These are phyloP conservation scores for Leccinum arenicola DNA, from an alignment of 768 basidiomycete genomes.

Conservation along the genomic window DNA sequence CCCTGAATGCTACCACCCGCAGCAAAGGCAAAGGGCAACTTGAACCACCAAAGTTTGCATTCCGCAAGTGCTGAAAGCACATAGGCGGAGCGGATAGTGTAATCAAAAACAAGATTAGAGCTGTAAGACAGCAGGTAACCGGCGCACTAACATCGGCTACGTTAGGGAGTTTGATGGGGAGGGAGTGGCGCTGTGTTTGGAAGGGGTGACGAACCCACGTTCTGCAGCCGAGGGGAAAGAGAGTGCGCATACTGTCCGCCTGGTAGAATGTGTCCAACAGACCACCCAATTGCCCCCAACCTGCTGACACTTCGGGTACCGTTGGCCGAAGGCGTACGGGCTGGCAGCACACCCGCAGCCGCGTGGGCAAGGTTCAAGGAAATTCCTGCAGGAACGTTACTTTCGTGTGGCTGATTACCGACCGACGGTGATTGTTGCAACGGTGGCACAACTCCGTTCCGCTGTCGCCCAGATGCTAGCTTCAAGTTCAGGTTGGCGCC, in stretches of 20 bases:
- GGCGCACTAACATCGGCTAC: conserved; percentile 18
- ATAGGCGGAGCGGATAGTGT: conserved; percentile 29
- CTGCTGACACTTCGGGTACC: conserved; percentile 48
- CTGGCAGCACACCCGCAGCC: conserved; percentile 36
- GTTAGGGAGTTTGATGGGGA: conserved; percentile 46
- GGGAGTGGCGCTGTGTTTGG: conserved; percentile 39
- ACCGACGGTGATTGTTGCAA: conserved; percentile 25
- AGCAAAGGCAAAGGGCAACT: too few species aligned
- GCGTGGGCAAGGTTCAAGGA: conserved; percentile 34
- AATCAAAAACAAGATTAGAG: conserved; percentile 32
- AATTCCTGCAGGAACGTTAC: conserved; percentile 29
- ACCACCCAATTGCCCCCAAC: conserved; percentile 15
- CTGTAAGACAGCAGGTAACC: conserved; percentile 17
- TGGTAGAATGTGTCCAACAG: conserved; percentile 29
- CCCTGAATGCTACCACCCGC: too few species aligned
- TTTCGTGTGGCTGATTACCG: conserved; percentile 22
- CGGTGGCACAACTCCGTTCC: conserved; percentile 30
- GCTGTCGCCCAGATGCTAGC: conserved; percentile 37
- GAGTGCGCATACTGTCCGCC: conserved; percentile 44
- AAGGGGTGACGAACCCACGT: conserved; percentile 43
- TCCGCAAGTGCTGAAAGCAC: too few species aligned
- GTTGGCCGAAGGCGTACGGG: conserved; percentile 54
- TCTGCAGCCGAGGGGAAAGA: conserved; percentile 51
- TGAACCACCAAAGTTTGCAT: too few species aligned
- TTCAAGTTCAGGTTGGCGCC: conserved; percentile 35